Evolutionary conservation across 202 grass and related monocot species (phyloP).

Genomic region (Dendrocalamus latiflorus): DNA sequence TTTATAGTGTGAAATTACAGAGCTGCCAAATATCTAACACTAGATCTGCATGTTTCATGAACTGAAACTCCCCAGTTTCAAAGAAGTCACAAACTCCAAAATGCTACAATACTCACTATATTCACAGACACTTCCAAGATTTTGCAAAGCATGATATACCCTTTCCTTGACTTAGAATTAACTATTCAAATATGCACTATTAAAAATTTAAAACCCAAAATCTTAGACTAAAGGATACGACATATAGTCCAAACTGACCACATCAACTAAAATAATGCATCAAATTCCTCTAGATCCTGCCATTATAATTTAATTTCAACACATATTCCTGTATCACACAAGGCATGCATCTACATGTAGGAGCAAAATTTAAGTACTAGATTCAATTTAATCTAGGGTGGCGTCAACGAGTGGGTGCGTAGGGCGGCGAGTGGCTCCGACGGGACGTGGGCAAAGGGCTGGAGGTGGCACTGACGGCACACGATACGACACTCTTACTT

Average conservation of each 20-base stretch:
- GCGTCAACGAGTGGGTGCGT: no score
- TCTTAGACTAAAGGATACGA: not conserved
- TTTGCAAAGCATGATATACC: not conserved
- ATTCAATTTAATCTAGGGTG: no score
- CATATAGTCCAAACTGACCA: constrained; percentile 1
- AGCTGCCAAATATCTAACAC: not conserved
- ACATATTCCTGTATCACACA: constrained; percentile 2
- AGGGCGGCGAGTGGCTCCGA: no score
- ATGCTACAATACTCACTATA: not conserved
- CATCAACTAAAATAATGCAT: constrained; percentile 26
- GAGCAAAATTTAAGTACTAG: no score
- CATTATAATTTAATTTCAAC: constrained; percentile 6
- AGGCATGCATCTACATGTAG: constrained; percentile 13
- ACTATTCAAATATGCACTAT: not conserved
- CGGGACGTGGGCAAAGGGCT: no score
- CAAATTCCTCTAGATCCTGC: constrained; percentile 32
- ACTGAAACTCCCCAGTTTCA: not conserved
- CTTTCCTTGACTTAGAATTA: not conserved
- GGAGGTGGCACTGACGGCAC: no score
- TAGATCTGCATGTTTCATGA: not conserved
- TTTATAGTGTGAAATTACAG: not conserved
- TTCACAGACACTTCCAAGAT: not conserved
- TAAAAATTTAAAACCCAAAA: not conserved
- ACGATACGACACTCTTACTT: no score
- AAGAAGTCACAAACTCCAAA: not conserved